Evolutionary conservation across 768 basidiomycete genomes (phyloP).

Genomic region (Kwoniella botswanensis): DNA sequence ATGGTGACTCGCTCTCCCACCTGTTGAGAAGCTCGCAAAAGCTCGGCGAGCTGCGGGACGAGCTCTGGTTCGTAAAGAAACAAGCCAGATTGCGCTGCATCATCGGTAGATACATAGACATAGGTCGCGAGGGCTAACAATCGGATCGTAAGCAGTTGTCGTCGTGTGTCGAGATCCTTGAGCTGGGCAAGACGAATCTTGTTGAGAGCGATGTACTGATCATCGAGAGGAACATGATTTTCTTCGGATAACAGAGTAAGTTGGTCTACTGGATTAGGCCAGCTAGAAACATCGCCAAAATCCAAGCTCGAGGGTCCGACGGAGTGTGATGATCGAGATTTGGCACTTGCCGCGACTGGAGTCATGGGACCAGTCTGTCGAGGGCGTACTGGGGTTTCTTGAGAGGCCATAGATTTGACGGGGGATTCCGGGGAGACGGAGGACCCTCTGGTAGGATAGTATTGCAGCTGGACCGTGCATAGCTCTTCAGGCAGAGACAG

Average conservation of each 20-base stretch:
- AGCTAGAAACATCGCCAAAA: constrained; percentile 62
- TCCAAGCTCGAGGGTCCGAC: constrained; percentile 53
- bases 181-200: constrained; percentile 80
- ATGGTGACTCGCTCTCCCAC: constrained; percentile 77
- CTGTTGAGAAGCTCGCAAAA: constrained; percentile 77
- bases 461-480: constrained; percentile 29
- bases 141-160: constrained; percentile 79
- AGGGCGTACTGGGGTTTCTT: constrained; percentile 17
- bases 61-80: constrained; percentile 96
- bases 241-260: constrained; percentile 73
- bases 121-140: constrained; percentile 89
- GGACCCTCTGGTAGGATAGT: constrained; percentile 26
- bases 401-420: not conserved
- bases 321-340: constrained; percentile 2
- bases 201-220: constrained; percentile 78
- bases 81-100: constrained; percentile 72
- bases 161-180: constrained; percentile 64
- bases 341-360: not conserved
- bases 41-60: constrained; percentile 82
- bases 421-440: constrained; percentile 4
- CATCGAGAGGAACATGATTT: constrained; percentile 74
- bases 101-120: constrained; percentile 79
- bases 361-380: constrained; percentile 1
- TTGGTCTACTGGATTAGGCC: constrained; percentile 70
- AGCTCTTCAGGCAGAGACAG: constrained; percentile 26